Evolutionary conservation across 23 red algal species (phyloP).

Genomic region (Cyanidioschyzon merolae): DNA sequence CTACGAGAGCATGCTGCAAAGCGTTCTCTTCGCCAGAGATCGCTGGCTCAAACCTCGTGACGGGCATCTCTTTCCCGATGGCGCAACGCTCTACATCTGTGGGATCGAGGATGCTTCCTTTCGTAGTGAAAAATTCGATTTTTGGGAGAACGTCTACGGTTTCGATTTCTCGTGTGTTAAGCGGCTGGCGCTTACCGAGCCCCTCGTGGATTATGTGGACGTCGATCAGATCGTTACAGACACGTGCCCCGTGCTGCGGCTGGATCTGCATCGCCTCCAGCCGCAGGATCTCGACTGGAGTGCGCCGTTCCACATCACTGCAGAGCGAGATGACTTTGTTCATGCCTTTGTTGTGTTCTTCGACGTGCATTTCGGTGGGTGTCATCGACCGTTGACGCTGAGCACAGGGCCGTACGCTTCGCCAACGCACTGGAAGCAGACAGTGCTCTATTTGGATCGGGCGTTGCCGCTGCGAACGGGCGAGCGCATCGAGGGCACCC

Average conservation of each 20-base stretch:
- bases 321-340: conserved; percentile 62
- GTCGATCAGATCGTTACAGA: conserved; percentile 69
- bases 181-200: conserved; percentile 81
- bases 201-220: conserved; percentile 81
- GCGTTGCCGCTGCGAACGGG: conserved; percentile 52
- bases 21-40: conserved; percentile 80
- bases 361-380: conserved; percentile 74
- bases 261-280: conserved; percentile 46
- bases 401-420: conserved; percentile 56
- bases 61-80: conserved; percentile 87
- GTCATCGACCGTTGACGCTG: conserved; percentile 64
- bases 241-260: conserved; percentile 40
- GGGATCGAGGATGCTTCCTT: conserved; percentile 92
- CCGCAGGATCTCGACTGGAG: conserved; percentile 56
- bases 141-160: conserved; percentile 96
- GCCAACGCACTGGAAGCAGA: conserved; percentile 96
- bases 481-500: conserved; percentile 57
- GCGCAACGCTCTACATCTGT: conserved; percentile 65
- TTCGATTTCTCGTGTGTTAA: conserved; percentile 89
- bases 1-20: conserved; percentile 96
- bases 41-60: conserved; percentile 59
- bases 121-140: conserved; percentile 91
- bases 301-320: conserved; percentile 55
- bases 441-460: conserved; percentile 87
- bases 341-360: conserved; percentile 92